Base-by-base conservation (phyloP, 768 basidiomycete species). In the Ramaria sp. region DNA sequence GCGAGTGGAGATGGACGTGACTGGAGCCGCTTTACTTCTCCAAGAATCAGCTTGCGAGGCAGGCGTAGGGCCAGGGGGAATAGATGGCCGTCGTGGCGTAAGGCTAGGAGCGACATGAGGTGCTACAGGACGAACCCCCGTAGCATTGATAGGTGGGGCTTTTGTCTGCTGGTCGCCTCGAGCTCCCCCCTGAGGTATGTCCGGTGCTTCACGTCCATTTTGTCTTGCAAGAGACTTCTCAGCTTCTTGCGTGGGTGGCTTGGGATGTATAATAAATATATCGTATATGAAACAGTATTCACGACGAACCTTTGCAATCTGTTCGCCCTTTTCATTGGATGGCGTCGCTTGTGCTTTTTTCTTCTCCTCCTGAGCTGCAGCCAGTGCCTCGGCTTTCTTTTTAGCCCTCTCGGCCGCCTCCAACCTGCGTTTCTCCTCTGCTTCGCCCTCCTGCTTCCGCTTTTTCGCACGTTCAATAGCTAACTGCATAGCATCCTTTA, bases 401-500 rank as follows among this genome's bases (percentile, higher is more conserved):
- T 80, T 76, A 13, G 91, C 92, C 15, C 91, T 76, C 63, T 92
- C 90, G 4, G 27, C 46, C 5, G 55, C 55, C 37, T 57, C 55
- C 37, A 22, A 27, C n/a, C 55, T 80, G 67, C 86, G 84, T 48
- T 80, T 84, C 65, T 89, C 83, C 15, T 88, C 84, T 59, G 83
- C 85, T 66, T 94, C 92, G 62, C 93, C 91, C 51, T 86, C 78
- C 63, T 88, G 84, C 48, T 89, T 74, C 54, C 91, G 75, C 60
- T 85, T 78, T 64, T 81, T 84, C 6, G 91, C 91, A 41, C 90
- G 79, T 60, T 88, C 90, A 1, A 91, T 91, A 6, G 88, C 88
- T 54, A 69, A 78, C 59, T 91, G 90, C 91, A 93, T 92, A 17
- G 67, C 63, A 24, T 60, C 56, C 52, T 63, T 63, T 49, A 67